A percentile compares a stretch with the other conserved stretches of the same genome.
These are phyloP conservation scores for Mrakia gelida DNA, from an alignment of 768 basidiomycete genomes.

Conservation along the genomic window DNA sequence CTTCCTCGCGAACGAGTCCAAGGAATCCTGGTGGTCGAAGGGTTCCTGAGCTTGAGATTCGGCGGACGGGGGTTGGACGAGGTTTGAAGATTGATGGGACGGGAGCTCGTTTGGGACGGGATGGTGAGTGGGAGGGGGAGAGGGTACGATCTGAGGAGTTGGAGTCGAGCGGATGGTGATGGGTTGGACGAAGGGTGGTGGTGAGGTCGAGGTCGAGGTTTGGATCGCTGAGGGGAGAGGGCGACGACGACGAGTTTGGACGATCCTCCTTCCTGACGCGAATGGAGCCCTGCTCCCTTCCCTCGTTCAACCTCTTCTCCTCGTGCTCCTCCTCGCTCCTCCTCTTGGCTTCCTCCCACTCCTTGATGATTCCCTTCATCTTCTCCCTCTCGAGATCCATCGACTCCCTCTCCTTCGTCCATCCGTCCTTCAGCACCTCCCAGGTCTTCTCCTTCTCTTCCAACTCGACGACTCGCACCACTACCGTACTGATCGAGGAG, in stretches of 20 bases:
- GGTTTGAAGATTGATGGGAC: neutral
- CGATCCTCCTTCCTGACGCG: no score
- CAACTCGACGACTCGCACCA: slow-evolving; percentile 39
- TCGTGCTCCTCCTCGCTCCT: slow-evolving; percentile 45
- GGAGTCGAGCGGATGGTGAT: neutral
- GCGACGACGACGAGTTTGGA: no score
- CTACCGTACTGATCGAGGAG: slow-evolving; percentile 43
- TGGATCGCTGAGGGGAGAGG: no score
- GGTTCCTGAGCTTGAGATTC: neutral
- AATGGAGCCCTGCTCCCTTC: neutral
- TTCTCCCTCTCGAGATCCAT: slow-evolving; percentile 78
- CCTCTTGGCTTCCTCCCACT: slow-evolving; percentile 62
- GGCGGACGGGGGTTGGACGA: neutral
- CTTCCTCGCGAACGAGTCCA: no score
- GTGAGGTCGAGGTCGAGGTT: neutral
- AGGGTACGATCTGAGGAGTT: neutral
- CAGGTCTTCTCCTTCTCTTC: slow-evolving; percentile 42
- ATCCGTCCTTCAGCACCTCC: slow-evolving; percentile 57
- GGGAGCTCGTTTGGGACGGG: neutral
- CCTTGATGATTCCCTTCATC: slow-evolving; percentile 65
- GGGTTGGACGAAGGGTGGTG: neutral
- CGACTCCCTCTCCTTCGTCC: slow-evolving; percentile 70
- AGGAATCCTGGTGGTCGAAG: neutral
- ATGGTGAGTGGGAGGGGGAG: neutral
- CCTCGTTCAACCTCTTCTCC: slow-evolving; percentile 42